Evolutionary conservation across 2,329 filamentous ascomycete species (phyloP), one percentile per base, ranked within the genome.

Genomic region (Aspergillus pseudoterreus): DNA sequence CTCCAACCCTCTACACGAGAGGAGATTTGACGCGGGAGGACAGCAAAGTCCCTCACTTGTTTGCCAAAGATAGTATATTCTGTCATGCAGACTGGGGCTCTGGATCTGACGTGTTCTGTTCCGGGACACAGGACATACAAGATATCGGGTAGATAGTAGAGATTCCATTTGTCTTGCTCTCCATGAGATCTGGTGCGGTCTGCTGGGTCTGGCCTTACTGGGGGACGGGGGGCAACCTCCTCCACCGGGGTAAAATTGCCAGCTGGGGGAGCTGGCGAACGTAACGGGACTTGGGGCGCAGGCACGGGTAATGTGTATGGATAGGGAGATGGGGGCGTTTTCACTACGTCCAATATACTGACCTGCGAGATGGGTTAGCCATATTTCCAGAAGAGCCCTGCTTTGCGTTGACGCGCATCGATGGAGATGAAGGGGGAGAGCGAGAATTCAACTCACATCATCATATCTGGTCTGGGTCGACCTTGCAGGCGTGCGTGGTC

Each of bases 131-230:
- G 54, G 4, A 49, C 32, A 36, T 67, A 66, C 10, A 67, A 35
- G 2, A 67, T 62, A 19, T 61, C 63, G 1, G 63, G 65, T 10
- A 67, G 45, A 39, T 62, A 58, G 4, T 61, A 22, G 9, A 63
- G 36, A 19, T 45, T 59, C 64, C 64, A 67, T 11, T 43, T 38
- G 9, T 22, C 43, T 47, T 67, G 64, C 6, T 50, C 58, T 4
- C 39, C 6, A 19, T 55, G 50, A 10, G 42, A 21, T 15, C 53
- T 17, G 8, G 58, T 60, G 6, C 19, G 21, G 35, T 58, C 52
- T n/a, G 51, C 45, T 15, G 19, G 22, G 24, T 47, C 33, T n/a
- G 30, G 44, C 10, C 17, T 19, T 15, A 19, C 10, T 9, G 12
- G 4, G 17, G 33, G 12, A 5, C 22, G 22, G 22, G 22, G 6